Conservation (phyloP, 2,329 filamentous ascomycete genomes). For the Colletotrichum camelliae region DNA sequence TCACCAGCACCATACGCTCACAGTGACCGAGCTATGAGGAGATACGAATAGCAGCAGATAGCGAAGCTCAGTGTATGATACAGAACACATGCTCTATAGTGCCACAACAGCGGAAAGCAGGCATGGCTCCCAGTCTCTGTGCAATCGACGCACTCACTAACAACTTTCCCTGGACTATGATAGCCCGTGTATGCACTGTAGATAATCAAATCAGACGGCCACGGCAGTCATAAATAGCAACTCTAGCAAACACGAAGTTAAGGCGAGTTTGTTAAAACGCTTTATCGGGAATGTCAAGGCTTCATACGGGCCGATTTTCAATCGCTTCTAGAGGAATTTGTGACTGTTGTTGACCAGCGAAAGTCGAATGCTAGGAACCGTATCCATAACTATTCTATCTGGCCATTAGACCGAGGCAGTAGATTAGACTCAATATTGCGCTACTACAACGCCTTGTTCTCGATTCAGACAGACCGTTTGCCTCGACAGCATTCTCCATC, state of each 20-base stretch:
- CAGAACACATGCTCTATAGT: background rate
- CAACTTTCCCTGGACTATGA: too few species aligned
- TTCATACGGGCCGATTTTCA: background rate
- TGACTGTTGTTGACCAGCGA: fast-evolving
- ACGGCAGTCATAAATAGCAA: fast-evolving
- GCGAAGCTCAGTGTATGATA: fast-evolving
- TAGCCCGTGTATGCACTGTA: background rate
- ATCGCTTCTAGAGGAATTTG: fast-evolving
- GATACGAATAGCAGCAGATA: background rate
- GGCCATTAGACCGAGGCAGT: background rate
- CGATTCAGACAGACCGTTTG: background rate
- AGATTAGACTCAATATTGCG: background rate
- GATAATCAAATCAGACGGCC: fast-evolving
- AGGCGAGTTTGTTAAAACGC: fast-evolving
- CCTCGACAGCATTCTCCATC: background rate
- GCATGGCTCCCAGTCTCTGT: background rate
- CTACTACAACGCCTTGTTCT: background rate
- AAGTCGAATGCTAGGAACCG: background rate
- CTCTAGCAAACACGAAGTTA: background rate
- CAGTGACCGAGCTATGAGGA: background rate
- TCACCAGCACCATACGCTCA: background rate
- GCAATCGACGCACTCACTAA: background rate
- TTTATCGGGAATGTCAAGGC: fast-evolving
- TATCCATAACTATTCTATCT: background rate
- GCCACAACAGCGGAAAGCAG: background rate